Evolutionary conservation across 2,329 filamentous ascomycete species (phyloP).

Genomic region (Fusarium clavum): DNA sequence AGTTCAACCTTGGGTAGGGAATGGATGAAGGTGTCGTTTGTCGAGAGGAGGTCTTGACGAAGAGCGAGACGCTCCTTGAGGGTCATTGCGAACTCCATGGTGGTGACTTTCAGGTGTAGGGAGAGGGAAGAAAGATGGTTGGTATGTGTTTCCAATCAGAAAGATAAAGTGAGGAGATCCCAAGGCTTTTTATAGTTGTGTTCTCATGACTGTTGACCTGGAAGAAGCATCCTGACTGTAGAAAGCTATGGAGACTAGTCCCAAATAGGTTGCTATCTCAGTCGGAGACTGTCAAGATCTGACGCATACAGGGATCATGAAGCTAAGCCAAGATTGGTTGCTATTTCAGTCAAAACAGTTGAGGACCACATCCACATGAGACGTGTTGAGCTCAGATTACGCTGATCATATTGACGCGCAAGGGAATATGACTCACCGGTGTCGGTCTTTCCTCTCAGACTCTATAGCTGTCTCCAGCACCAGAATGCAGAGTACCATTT

Average conservation of each 20-base stretch:
- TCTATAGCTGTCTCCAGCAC: background rate
- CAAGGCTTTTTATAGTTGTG: background rate
- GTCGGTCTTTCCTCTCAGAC: background rate
- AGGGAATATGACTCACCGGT: background rate
- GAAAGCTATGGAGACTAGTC: background rate
- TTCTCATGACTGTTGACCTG: background rate
- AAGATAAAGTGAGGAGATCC: accelerated
- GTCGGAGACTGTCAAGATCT: background rate
- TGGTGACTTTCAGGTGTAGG: accelerated
- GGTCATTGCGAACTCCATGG: constrained; percentile 19
- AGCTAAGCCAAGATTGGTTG: constrained; percentile 4
- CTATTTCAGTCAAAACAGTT: constrained; percentile 10
- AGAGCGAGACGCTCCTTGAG: constrained; percentile 20
- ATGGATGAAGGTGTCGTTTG: constrained; percentile 18
- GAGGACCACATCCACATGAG: background rate
- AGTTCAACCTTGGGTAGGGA: constrained; percentile 32
- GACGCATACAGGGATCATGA: background rate
- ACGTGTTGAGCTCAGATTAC: background rate
- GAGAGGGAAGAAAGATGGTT: accelerated
- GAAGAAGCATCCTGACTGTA: background rate
- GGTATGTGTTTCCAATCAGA: too few relatives aligned
- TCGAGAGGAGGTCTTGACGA: constrained; percentile 6
- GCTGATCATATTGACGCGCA: background rate
- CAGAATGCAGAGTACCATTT: background rate
- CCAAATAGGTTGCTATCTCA: constrained; percentile 1